Evolutionary conservation across 2,329 filamentous ascomycete genomes (phyloP), one percentile per base, ranked within the genome.

Genomic region (Curvularia verruculosa): DNA sequence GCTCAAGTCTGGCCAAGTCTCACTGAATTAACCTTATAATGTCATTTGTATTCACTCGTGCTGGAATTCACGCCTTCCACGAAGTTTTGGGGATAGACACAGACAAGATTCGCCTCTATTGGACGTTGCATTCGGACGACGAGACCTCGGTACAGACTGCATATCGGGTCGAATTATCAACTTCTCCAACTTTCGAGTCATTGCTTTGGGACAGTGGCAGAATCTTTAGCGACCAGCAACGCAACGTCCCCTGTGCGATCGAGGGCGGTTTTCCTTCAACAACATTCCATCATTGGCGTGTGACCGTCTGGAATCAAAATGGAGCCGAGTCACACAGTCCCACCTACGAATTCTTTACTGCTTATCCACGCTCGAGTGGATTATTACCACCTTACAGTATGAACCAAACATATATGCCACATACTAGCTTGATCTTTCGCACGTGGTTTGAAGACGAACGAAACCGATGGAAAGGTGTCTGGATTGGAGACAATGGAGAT

Each of bases 381-480:
- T 60, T 77, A 15, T 54, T 78, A 15, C 77, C 76, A 8, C 76
- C 76, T 1, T 78, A 76, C 47, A 78, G 76, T 59, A 78, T 79
- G 75, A 79, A 78, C 49, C 76, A 79, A 50, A 77, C 72, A 18
- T 78, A 79, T 57, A 79, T 79, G 76, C 77, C 76, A 9, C 76
- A 79, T 52, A 72, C 73, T 4, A 77, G 75, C 34, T 67, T 79
- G 12, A 79, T 79, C 52, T 79, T 79, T 54, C 71, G 76, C 26
- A 73, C 76, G 5, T 79, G 76, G 77, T 78, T 78, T 49, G 77
- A 78, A 59, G 74, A 79, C 37, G 72, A 76, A 54, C 59, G 63
- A 18, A 76, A 78, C 56, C 68, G 75, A 34, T 78, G 76, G 75
- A 78, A 78, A 51, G 76, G 70, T 3, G 75, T 78, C 2, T 79